phyloP scores from a whole-genome alignment of 2,329 filamentous ascomycete species.

The Torrubiella hemipterigena region DNA sequence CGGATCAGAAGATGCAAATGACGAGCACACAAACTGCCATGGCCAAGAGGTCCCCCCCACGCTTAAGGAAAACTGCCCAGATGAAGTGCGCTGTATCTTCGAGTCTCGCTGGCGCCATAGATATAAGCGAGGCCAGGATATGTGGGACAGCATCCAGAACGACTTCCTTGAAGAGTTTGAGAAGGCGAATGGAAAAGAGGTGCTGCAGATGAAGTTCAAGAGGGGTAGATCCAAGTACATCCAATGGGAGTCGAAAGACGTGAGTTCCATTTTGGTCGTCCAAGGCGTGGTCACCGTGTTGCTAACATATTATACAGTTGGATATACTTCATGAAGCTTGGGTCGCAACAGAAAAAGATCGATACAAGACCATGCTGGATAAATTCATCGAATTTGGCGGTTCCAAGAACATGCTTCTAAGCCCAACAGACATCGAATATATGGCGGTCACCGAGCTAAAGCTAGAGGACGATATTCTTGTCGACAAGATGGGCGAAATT shows the following conservation, averaged over 20 bases:
- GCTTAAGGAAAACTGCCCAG: slow-evolving; percentile 31
- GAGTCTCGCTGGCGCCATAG: slow-evolving; percentile 33
- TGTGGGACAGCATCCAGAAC: slow-evolving; percentile 42
- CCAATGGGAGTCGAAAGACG: slow-evolving; percentile 36
- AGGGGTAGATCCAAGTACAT: slow-evolving; percentile 36
- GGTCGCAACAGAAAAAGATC: slow-evolving; percentile 25
- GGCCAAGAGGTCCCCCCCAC: slow-evolving; percentile 20
- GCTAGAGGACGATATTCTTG: slow-evolving; percentile 24
- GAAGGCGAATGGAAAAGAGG: slow-evolving; percentile 30
- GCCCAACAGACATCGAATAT: slow-evolving; percentile 34
- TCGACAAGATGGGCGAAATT: slow-evolving; percentile 24
- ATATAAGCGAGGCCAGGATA: slow-evolving; percentile 39
- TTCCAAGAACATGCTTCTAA: slow-evolving; percentile 35
- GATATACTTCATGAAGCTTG: slow-evolving; percentile 28
- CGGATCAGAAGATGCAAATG: slow-evolving; percentile 11
- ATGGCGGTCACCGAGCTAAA: slow-evolving; percentile 33
- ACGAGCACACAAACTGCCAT: slow-evolving; percentile 22
- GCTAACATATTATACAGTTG: slow-evolving; percentile 16
- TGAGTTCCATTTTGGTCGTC: slow-evolving; percentile 20
- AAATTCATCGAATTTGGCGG: slow-evolving; percentile 38
- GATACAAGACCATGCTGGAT: slow-evolving; percentile 28
- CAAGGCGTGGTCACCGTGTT: not conserved
- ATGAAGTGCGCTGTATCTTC: slow-evolving; percentile 36
- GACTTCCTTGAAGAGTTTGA: slow-evolving; percentile 25
- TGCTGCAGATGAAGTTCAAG: slow-evolving; percentile 44